Evolutionary conservation across 129 eudicot species (phyloP).

Genomic region (Tagetes patula): DNA sequence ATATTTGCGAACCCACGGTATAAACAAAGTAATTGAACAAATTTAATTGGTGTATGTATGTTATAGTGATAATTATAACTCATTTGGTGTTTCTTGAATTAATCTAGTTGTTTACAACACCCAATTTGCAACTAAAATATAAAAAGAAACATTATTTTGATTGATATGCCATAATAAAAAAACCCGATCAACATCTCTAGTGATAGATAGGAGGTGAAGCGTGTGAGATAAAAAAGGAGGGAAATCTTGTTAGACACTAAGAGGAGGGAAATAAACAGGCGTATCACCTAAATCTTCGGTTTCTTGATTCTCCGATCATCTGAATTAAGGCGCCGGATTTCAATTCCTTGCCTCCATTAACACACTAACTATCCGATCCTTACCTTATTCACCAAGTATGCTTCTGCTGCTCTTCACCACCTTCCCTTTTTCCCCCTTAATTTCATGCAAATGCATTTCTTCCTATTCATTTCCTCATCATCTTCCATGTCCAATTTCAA

Average conservation of each 20-base stretch:
- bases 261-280: background rate
- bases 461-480: conserved; percentile 11
- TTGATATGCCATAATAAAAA: too few species aligned
- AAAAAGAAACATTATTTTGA: too few species aligned
- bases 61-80: too few species aligned
- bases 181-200: too few species aligned
- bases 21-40: too few species aligned
- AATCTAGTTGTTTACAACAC: too few species aligned
- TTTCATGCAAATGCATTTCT: conserved; percentile 6
- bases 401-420: conserved; percentile 28
- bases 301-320: conserved; percentile 40
- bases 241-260: conserved; percentile 11
- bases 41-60: too few species aligned
- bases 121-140: too few species aligned
- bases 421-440: conserved; percentile 10
- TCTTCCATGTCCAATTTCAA: conserved; percentile 37
- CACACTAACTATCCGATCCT: conserved; percentile 51
- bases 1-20: too few species aligned
- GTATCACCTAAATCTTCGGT: conserved; percentile 34
- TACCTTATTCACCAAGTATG: conserved; percentile 55
- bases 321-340: too few species aligned
- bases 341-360: background rate
- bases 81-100: too few species aligned
- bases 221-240: conserved; percentile 2
- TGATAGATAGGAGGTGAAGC: background rate